Evolutionary conservation across 108 stramenopile species (phyloP).

Genomic region (Cyclotella baltica): DNA sequence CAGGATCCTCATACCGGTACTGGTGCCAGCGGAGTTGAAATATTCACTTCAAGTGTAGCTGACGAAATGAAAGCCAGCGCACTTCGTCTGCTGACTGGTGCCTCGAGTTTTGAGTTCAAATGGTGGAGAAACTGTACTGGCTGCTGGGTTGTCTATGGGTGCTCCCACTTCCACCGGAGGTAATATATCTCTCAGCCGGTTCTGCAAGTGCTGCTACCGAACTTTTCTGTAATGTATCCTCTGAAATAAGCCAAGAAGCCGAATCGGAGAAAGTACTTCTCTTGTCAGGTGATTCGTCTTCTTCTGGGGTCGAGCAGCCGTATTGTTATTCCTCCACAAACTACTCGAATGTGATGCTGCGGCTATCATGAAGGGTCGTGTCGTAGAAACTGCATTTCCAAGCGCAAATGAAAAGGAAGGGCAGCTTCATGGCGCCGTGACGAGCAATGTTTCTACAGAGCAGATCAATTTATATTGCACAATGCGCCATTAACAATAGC

Average conservation of each 20-base stretch:
- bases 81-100: constrained; percentile 22
- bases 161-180: constrained; percentile 11
- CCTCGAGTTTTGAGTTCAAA: constrained; percentile 10
- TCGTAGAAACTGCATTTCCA: no score
- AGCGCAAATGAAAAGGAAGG: no score
- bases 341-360: no score
- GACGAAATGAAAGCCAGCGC: constrained; percentile 27
- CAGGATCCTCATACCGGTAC: constrained; percentile 30
- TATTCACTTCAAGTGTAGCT: constrained; percentile 20
- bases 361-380: no score
- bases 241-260: constrained; percentile 22
- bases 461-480: no score
- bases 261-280: constrained; percentile 13
- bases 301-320: no score
- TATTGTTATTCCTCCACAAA: no score
- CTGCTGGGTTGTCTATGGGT: constrained; percentile 16
- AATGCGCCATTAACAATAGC: no score
- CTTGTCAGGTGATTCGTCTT: constrained; percentile 1
- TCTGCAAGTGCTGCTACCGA: constrained; percentile 6
- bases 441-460: no score
- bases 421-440: no score
- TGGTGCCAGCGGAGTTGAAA: constrained; percentile 12
- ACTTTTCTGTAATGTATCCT: neutral
- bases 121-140: constrained; percentile 19
- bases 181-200: constrained; percentile 28